These are phyloP conservation scores for Phlyctochytrium planicorne DNA, from an alignment of 192 early-diverging fungal species.

Conservation along the genomic window DNA sequence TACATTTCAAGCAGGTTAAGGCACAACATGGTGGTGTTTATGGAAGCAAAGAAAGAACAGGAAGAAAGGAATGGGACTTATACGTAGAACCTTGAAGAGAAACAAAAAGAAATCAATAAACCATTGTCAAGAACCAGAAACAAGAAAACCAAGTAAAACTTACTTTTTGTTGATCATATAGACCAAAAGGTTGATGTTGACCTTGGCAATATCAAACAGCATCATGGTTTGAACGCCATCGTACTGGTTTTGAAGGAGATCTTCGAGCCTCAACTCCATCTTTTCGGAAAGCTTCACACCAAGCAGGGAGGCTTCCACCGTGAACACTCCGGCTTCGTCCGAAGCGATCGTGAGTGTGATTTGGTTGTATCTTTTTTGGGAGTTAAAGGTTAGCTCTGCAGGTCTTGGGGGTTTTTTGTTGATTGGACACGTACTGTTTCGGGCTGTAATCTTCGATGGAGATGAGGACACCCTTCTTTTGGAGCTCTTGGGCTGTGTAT, in stretches of 20 bases:
- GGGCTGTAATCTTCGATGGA: slow-evolving; percentile 78
- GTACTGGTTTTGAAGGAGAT: slow-evolving; percentile 91
- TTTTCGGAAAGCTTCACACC: slow-evolving; percentile 55
- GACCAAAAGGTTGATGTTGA: slow-evolving; percentile 95
- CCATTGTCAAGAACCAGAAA: too few relatives aligned
- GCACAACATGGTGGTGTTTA: too few relatives aligned
- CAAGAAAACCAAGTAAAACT: slow-evolving; percentile 3
- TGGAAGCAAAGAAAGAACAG: too few relatives aligned
- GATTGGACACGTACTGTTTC: slow-evolving; percentile 59
- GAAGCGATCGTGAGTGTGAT: slow-evolving; percentile 91
- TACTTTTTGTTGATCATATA: slow-evolving; percentile 98
- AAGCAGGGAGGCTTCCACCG: slow-evolving; percentile 77
- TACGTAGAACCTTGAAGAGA: too few relatives aligned
- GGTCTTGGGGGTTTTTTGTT: too few relatives aligned
- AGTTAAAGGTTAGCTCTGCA: too few relatives aligned
- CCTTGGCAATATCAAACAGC: slow-evolving; percentile 88
- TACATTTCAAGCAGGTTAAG: too few relatives aligned
- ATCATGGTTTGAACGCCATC: slow-evolving; percentile 89
- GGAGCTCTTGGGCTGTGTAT: slow-evolving; percentile 90
- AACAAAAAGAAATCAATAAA: too few relatives aligned
- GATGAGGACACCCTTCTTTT: slow-evolving; percentile 90
- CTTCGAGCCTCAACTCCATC: slow-evolving; percentile 88
- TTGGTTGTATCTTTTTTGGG: slow-evolving; percentile 71
- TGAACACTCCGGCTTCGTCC: slow-evolving; percentile 87
- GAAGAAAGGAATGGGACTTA: too few relatives aligned